Base-by-base conservation (phyloP, 2,329 filamentous ascomycete genomes). In the Paraconiothyrium brasiliense region DNA sequence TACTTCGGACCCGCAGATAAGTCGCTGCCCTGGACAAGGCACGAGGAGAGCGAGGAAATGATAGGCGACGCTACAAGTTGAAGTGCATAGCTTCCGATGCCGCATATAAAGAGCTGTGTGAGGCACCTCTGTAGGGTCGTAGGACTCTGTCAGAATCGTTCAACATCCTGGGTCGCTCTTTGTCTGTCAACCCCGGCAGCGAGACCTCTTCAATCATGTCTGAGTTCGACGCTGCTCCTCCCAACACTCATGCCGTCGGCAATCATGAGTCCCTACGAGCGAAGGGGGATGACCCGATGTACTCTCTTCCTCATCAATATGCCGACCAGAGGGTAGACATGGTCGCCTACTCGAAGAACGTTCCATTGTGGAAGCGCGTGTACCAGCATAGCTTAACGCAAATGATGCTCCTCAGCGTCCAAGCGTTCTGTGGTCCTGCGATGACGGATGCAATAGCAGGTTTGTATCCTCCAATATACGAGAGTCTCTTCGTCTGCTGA, bases 341-440 rank as follows among this genome's bases (percentile, higher is more conserved):
- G 71, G 69, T 69, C 27, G 70, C 71, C 37, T 76, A 76, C 57
- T 66, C 63, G 14, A 62, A 67, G 8, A 70, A 59, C 0, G 71
- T 73, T 0, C 82, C 82, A 1, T 61, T 72, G 4, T 84, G 82
- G 82, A 82, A 81, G 63, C 76, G 80, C 3, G 64, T 83, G 4
- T 81, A 80, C 72, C 80, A 81, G 62, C 80, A 84, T 64, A 83
- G 81, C 64, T 74, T 84, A 65, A 84, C 81, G 5, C 81, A 84
- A 69, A 84, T 84, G 82, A 69, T 84, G 67, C 72, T 83, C 4
- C 67, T 84, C 11, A 83, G 81, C 44, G 69, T 83, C 10, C 82
- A 84, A 64, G 80, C 81, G 0, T 83, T 83, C 57, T 73, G 70
- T 43, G 71, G 71, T 50, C 71, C 71, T 52, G 71, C 71, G 2